These are phyloP conservation scores for Paecilomyces fulvus DNA, from an alignment of 2,329 filamentous ascomycete genomes.

Conservation along the genomic window DNA sequence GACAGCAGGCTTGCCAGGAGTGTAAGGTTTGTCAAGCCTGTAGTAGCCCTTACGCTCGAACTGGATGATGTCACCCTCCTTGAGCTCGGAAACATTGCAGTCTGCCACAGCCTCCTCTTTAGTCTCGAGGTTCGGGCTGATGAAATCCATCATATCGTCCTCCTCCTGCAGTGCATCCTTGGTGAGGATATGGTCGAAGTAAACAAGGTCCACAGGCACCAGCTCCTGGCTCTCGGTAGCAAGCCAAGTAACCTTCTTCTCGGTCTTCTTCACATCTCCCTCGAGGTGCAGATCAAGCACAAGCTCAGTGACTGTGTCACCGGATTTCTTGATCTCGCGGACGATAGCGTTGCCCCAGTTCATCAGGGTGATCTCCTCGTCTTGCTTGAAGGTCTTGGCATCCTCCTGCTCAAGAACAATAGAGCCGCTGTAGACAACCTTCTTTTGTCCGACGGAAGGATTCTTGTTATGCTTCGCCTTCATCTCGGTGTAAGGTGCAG, in stretches of 20 bases:
- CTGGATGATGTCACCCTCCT: conserved; percentile 87
- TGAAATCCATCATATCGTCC: conserved; percentile 73
- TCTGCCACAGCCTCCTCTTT: conserved; percentile 71
- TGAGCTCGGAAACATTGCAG: conserved; percentile 67
- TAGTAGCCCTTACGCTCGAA: conserved; percentile 91
- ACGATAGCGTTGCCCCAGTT: conserved; percentile 67
- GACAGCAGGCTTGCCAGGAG: conserved; percentile 52
- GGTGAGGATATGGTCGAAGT: conserved; percentile 90
- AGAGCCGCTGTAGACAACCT: conserved; percentile 66
- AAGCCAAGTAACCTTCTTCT: conserved; percentile 96
- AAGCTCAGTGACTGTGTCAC: conserved; percentile 54
- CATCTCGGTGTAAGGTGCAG: conserved; percentile 57
- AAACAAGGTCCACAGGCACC: conserved; percentile 75
- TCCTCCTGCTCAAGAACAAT: conserved; percentile 82
- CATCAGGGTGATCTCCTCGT: conserved; percentile 94
- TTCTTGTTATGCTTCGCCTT: conserved; percentile 90
- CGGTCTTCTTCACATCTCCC: conserved; percentile 88
- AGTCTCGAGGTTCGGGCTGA: conserved; percentile 68
- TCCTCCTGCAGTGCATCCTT: conserved; percentile 92
- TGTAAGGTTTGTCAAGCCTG: conserved; percentile 62
- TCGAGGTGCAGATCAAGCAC: conserved; percentile 82
- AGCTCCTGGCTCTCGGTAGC: conserved; percentile 67
- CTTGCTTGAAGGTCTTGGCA: conserved; percentile 67
- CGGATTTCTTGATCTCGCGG: conserved; percentile 41
- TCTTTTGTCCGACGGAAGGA: conserved; percentile 72